Evolutionary conservation across 2,329 filamentous ascomycete genomes (phyloP).

Genomic region (Bertia moriformis): DNA sequence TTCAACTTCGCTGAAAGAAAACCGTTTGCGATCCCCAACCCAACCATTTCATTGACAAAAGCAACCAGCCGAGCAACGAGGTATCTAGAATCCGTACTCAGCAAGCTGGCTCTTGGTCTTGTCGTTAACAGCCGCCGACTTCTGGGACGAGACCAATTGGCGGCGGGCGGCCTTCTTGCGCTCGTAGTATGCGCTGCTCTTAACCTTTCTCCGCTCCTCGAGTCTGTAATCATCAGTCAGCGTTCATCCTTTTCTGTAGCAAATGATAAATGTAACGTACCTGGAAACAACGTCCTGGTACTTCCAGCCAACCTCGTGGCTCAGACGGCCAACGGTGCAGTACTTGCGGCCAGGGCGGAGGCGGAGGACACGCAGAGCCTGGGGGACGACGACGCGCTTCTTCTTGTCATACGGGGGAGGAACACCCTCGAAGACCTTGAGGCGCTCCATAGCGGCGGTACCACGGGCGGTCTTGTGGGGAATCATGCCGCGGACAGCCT

Average conservation of each 20-base stretch:
- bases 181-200: constrained; percentile 98
- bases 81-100: constrained; percentile 72
- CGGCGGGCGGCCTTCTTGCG: constrained; percentile 94
- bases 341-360: constrained; percentile 96
- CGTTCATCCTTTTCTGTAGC: constrained; percentile 5
- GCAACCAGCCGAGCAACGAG: neutral
- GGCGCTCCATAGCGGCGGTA: constrained; percentile 88
- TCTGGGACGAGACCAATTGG: constrained; percentile 85
- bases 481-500: constrained; percentile 99
- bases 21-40: constrained; percentile 1
- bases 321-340: constrained; percentile 96
- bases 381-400: constrained; percentile 98
- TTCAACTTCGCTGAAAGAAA: neutral
- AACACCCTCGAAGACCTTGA: constrained; percentile 99
- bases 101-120: constrained; percentile 82
- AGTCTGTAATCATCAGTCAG: constrained; percentile 46
- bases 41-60: neutral
- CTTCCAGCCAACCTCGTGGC: constrained; percentile 99
- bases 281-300: constrained; percentile 98
- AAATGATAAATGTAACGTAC: constrained; percentile 45
- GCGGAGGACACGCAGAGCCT: constrained; percentile 89
- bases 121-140: constrained; percentile 72
- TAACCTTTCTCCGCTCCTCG: constrained; percentile 99
- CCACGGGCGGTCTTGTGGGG: constrained; percentile 99
- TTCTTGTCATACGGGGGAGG: constrained; percentile 98